Base-by-base conservation (phyloP, 805 yeast genomes). In the Candida suzukii region DNA sequence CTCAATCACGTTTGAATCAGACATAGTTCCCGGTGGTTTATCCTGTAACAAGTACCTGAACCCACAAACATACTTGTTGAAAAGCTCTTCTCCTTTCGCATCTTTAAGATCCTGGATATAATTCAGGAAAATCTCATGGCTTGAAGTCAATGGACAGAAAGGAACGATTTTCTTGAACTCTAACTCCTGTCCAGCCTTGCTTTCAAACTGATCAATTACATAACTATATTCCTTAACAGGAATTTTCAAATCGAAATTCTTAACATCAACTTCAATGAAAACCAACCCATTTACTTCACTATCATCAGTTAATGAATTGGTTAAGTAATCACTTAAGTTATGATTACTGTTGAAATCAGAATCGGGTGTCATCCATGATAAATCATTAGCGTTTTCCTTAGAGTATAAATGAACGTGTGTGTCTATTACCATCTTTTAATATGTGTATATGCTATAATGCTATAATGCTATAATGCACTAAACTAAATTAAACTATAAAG, bases 61-160 rank as follows among this genome's bases (percentile, higher is more conserved):
- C 2, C 74, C 76, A 41, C 64, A 66, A 25, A 62, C 54, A 21
- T 45, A 43, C 2, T 34, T 14, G 9, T 36, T 40, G 10, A 31
- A 49, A 47, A 27, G 42, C 41, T 2, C 44, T 35, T 13, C 35
- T 41, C 16, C 41, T 24, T 16, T 38, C 20, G 38, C 44, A n/a
- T 39, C 40, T 38, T 45, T 37, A 25, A 60, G 31, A 6, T 43
- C 38, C 1, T 43, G 40, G 0, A 57, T 48, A 27, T 45, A 52
- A n/a, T 9, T 41, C 30, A 16, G 40, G 42, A 32, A 68, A 22
- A 11, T 40, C 39, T 1, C 41, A 43, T 2, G 49, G 35, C n/a
- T n/a, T 2, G 73, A 74, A 6, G 52, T 42, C 9, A 69, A 38
- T 6, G 76, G 75, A 1, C 70, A 71, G 73, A 72, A 69, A 1